Conservation (phyloP, 176 grass and related monocot species). For the sorghum (Sorghum bicolor) region Sorghum_bicolor_NCBIv3 NC_012871.2:65203001-65203500, state of each 20-base stretch:
- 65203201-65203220: neutral
- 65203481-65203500: no score
- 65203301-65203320: neutral
- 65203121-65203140: neutral
- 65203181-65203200: neutral
- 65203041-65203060: slow-evolving; percentile 22
- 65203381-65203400: neutral
- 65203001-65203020: slow-evolving; percentile 12
- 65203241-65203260: neutral
- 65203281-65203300: neutral
- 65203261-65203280: neutral
- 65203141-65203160: neutral
- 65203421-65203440: neutral
- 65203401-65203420: neutral
- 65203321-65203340: neutral
- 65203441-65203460: neutral
- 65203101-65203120: slow-evolving; percentile 10
- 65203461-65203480: neutral
- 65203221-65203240: slow-evolving; percentile 1
- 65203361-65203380: neutral
- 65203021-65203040: neutral
- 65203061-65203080: neutral
- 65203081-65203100: slow-evolving; percentile 1
- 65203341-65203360: neutral
- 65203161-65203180: slow-evolving; percentile 25